Percentiles rank a stretch among this genome's conserved stretches.
Evolutionary conservation across 371 early-diverging fungal genomes (phyloP).

Genomic region (Actinomortierella wolfii): DNA sequence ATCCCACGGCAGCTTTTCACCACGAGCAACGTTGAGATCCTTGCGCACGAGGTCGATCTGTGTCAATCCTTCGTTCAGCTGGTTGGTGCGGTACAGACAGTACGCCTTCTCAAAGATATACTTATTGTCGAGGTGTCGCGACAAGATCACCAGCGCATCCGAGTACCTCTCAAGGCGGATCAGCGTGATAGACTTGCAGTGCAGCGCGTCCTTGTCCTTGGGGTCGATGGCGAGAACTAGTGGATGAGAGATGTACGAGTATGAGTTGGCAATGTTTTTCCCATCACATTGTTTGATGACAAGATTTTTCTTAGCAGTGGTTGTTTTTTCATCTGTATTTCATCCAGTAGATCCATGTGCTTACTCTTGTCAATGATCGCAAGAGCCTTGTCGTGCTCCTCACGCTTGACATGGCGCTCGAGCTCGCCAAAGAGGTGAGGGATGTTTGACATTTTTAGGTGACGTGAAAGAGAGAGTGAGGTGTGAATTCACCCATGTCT

Average conservation of each 20-base stretch:
- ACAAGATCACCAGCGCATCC: conserved; percentile 62
- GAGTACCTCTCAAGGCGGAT: conserved; percentile 74
- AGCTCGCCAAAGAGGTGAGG: conserved; percentile 48
- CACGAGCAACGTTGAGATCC: conserved; percentile 27
- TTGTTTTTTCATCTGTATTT: too few relatives aligned
- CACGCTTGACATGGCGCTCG: conserved; percentile 43
- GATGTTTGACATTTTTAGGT: conserved; percentile 19
- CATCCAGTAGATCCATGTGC: neutral
- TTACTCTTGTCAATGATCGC: conserved; percentile 43
- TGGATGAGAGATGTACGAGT: neutral
- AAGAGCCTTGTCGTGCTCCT: conserved; percentile 44
- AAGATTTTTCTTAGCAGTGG: too few relatives aligned
- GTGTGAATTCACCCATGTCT: too few relatives aligned
- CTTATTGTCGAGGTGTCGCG: conserved; percentile 54
- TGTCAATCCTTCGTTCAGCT: conserved; percentile 56
- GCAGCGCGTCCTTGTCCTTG: conserved; percentile 59
- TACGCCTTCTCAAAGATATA: conserved; percentile 71
- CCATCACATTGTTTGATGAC: too few relatives aligned
- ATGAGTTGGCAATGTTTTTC: too few relatives aligned
- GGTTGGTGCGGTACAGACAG: conserved; percentile 73
- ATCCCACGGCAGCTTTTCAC: conserved; percentile 31
- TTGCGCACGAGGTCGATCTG: conserved; percentile 50
- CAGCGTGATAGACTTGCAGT: conserved; percentile 67
- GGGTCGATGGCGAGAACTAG: conserved; percentile 53
- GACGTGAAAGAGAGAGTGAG: too few relatives aligned